Evolutionary conservation across 1,284 basidiomycete species (phyloP), one percentile per base, ranked within the genome.

Genomic region (Trametes hirsuta): DNA sequence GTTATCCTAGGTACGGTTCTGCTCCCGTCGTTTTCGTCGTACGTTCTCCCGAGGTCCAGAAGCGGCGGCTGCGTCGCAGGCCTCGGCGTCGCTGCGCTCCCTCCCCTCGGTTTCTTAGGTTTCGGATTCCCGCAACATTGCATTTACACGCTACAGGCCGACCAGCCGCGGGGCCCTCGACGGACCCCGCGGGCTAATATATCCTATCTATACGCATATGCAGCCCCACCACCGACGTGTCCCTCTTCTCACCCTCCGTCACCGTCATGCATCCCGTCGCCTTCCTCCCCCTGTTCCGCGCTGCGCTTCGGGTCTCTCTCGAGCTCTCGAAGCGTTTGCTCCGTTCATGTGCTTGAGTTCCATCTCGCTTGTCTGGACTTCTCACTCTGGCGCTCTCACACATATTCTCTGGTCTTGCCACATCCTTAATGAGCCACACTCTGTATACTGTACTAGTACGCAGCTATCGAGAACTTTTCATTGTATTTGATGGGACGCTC

Each of bases 161-260:
- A 25, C 52, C 44, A 30, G 45, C 57, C 48, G 21, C 50, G 51
- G 51, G 44, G 44, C 46, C 61, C 54, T 54, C 45, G 54, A 51
- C 53, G 61, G 63, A 47, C 41, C 44, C 63, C 63, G 63, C 63
- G 59, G 53, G 47, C 45, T 56, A 64, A 61, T 49, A 50, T 56
- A 58, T 53, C 53, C 55, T 65, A 58, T 60, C 61, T 61, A 62
- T 65, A 56, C 64, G 61, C 61, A 56, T 58, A 65, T 63, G 61
- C 59, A 55, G 50, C 55, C 18, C 18, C 51, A 49, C 47, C 36
- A 6, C 37, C 39, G 47, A n/a, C 50, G 8, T 34, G 37, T 24
- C 44, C 50, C 53, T 21, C 39, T 12, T n/a, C 39, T 44, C 53
- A 21, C 35, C 39, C 25, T 36, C 49, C 24, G 39, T 50, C 48